Percentiles rank a stretch among this genome's conserved stretches.
phyloP scores from a whole-genome alignment of 2,329 filamentous ascomycete species.

The Huntiella decipiens region DNA sequence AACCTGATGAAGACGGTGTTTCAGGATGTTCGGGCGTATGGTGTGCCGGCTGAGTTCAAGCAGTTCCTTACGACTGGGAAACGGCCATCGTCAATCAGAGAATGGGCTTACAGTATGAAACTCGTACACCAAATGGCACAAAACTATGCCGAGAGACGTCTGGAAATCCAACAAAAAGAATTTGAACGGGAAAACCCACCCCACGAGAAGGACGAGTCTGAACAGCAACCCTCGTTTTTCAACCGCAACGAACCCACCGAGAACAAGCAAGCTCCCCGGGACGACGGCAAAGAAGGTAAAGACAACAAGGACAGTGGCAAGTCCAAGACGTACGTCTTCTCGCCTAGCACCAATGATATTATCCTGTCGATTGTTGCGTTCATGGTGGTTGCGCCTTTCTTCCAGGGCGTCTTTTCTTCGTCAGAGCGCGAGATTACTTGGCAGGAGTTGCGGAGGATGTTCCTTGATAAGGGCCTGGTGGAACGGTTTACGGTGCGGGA shows the following conservation, averaged over 20 bases:
- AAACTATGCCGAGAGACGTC: conserved; percentile 15
- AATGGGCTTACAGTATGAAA: conserved; percentile 40
- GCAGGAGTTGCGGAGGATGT: conserved; percentile 88
- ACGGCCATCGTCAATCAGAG: conserved; percentile 23
- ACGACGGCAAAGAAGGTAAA: neutral
- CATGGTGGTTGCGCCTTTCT: conserved; percentile 22
- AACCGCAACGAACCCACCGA: conserved; percentile 15
- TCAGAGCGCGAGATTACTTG: conserved; percentile 65
- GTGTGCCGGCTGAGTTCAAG: conserved; percentile 49
- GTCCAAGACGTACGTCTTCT: conserved; percentile 18
- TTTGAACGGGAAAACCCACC: conserved; percentile 10
- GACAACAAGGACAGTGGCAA: conserved; percentile 19
- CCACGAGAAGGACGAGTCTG: conserved; percentile 10
- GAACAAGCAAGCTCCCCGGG: conserved; percentile 3
- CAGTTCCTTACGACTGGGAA: conserved; percentile 41
- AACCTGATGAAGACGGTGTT: conserved; percentile 39
- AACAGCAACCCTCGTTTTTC: conserved; percentile 3
- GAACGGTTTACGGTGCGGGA: conserved; percentile 76
- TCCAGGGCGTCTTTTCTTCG: conserved; percentile 23
- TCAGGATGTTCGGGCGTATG: conserved; percentile 44
- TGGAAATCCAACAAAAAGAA: conserved; percentile 4
- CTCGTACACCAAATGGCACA: conserved; percentile 37
- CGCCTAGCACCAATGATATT: conserved; percentile 28
- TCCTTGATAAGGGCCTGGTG: conserved; percentile 88
- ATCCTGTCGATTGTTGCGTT: conserved; percentile 30